Evolutionary conservation across 2,329 filamentous ascomycete species (phyloP), one percentile per base, ranked within the genome.

Genomic region (Endoconidiophora polonica): DNA sequence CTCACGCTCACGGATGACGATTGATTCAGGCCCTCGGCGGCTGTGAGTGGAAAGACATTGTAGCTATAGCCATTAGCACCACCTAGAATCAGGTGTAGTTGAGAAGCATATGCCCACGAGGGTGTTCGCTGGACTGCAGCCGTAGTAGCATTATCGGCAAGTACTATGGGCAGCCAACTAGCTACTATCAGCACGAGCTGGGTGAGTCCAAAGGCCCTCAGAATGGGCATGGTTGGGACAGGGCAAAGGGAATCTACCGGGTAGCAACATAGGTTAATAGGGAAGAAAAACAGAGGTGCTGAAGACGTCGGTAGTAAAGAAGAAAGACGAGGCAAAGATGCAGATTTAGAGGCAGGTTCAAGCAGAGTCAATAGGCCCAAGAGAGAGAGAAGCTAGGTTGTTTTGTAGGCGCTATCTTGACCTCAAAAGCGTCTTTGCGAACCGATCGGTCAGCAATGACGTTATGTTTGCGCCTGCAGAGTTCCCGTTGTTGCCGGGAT

Each of bases 21-120:
- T 52, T 61, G 60, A 46, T 73, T 72, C 46, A 70, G 54, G 1
- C 69, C 71, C 37, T 67, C 55, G 6, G 57, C 60, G 38, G 56
- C 49, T 0, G 69, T 73, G 52, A 72, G 60, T 10, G 71, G 71
- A 37, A 71, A 65, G 16, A 73, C 63, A 18, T 63, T 62, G 54
- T 67, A 71, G 36, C 29, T 46, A 16, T 48, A 24, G 22, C 20
- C 44, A 16, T 23, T 22, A 7, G 48, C 42, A 41, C 50, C 38
- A 3, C 42, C 18, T 12, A 16, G 20, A 12, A 49, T 29, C 26
- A 33, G 12, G 26, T 43, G 37, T 41, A 49, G 43, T 18, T 22
- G 16, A 3, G 47, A 49, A 3, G 36, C 14, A 24, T 29, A 20
- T 14, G 47, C 40, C 47, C 47, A 49, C 10, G 14, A 41, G 18